phyloP scores from a whole-genome alignment of 805 yeast genomes.

The Metschnikowia peoriensis region DNA sequence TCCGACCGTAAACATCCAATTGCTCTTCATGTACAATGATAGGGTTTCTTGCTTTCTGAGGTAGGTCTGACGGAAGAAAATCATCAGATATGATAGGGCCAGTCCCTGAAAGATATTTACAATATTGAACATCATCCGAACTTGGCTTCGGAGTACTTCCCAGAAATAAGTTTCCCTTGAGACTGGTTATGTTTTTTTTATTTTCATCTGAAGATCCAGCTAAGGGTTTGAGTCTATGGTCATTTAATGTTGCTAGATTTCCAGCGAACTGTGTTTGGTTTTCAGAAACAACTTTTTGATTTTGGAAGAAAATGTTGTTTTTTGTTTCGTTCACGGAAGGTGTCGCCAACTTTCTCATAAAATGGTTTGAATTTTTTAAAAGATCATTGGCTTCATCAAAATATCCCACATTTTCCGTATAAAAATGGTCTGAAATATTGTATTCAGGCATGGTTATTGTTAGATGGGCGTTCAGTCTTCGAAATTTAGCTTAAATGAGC shows the following conservation, averaged over 20 bases:
- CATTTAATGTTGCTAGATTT: not conserved
- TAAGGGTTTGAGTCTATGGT: not conserved
- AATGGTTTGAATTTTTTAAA: slow-evolving; percentile 8
- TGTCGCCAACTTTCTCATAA: slow-evolving; percentile 16
- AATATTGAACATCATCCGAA: slow-evolving; percentile 1
- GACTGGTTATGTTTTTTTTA: not conserved
- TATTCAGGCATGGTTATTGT: slow-evolving; percentile 6
- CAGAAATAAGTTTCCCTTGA: not conserved
- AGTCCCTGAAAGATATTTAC: not conserved
- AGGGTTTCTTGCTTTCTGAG: slow-evolving; percentile 12
- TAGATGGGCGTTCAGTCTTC: not conserved
- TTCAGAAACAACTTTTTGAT: not conserved
- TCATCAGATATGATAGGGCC: slow-evolving; percentile 12
- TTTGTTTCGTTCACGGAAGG: slow-evolving; percentile 11
- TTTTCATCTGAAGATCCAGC: not conserved
- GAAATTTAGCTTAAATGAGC: not conserved
- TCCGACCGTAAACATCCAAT: not conserved
- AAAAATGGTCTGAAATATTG: slow-evolving; percentile 7
- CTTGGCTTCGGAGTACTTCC: not conserved
- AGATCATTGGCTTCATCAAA: slow-evolving; percentile 3
- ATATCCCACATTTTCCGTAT: slow-evolving; percentile 5
- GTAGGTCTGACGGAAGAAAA: slow-evolving; percentile 13
- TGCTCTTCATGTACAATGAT: slow-evolving; percentile 7
- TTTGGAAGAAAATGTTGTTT: slow-evolving; percentile 6
- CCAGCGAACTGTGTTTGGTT: not conserved